Base-by-base conservation (phyloP, 2,329 filamentous ascomycete genomes). In the Fusarium luffae region DNA sequence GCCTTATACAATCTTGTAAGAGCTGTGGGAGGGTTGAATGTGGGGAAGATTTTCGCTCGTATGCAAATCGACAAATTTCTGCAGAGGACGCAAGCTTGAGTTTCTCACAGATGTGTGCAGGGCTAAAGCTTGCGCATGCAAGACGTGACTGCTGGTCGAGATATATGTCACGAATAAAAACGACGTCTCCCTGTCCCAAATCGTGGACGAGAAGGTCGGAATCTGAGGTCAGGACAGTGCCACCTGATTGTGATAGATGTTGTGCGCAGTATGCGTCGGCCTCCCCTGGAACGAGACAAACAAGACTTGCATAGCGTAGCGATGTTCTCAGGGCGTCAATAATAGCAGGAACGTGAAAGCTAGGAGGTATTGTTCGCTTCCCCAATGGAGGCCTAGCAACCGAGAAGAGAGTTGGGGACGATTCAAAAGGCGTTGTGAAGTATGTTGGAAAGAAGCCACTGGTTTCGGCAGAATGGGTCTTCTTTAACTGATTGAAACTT, bases 201-300 rank as follows among this genome's bases (percentile, higher is more conserved):
- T 93, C 86, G 76, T 94, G 90, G 0, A 95, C 85, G 1, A 97
- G 82, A 11, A 98, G 84, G 75, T 98, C 95, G 0, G 94, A 97
- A 74, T 98, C 95, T n/a, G 89, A 90, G 1, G 93, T 97, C 9
- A 98, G 79, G 16, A 93, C 85, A 3, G 83, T 82, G 1, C 87
- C 88, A 3, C 85, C 83, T 30, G 83, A 76, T 4, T 81, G 67
- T n/a, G 83, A 83, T 9, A 92, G 85, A 55, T 89, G 84, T 16
- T 85, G 80, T 5, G 93, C 93, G 77, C 94, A 97, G 80, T 89
- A 96, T 25, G 85, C 80, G 76, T 98, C 95, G 2, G 95, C 95
- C 79, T 98, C 95, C 1, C 92, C 94, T 0, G 93, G 89, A 0
- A 97, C 90, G 14, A 96, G 84, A 25, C 83, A 80, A 11, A 82